Evolutionary conservation across 192 early-diverging fungal species (phyloP).

Genomic region (Mortierella alpina): DNA sequence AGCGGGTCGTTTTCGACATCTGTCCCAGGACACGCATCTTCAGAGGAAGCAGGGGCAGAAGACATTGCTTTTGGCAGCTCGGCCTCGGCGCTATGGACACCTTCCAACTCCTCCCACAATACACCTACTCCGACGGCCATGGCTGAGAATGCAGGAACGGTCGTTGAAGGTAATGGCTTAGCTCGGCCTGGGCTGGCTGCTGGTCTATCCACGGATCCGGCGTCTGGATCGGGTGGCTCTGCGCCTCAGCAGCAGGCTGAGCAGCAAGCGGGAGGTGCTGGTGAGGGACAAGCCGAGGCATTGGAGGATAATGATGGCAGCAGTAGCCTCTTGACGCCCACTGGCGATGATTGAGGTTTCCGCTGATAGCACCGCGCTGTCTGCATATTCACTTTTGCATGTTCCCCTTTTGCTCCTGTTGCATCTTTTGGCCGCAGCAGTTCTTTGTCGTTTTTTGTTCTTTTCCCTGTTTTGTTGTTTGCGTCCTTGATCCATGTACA

Average conservation of each 20-base stretch:
- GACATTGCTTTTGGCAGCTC: not conserved
- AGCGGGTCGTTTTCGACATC: not conserved
- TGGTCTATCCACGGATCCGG: not conserved
- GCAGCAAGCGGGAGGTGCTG: not conserved
- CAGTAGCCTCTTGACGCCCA: constrained; percentile 29
- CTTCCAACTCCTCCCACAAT: not conserved
- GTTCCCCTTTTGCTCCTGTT: no score
- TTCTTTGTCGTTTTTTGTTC: no score
- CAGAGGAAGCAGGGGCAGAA: not conserved
- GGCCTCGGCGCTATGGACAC: not conserved
- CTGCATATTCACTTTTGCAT: no score
- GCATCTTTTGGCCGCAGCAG: no score
- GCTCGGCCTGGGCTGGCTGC: not conserved
- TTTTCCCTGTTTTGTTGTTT: no score
- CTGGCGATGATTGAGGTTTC: constrained; percentile 16
- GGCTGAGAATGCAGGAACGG: not conserved
- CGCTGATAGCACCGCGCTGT: no score
- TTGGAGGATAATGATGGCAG: constrained; percentile 15
- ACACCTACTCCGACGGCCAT: not conserved
- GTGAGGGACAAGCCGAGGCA: not conserved
- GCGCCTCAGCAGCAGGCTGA: not conserved
- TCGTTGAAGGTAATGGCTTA: no score
- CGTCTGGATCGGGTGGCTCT: not conserved
- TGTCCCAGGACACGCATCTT: not conserved
- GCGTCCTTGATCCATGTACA: no score